Base-by-base conservation (phyloP, 2,329 filamentous ascomycete species). In the Chrysoporthe cubensis region DNA sequence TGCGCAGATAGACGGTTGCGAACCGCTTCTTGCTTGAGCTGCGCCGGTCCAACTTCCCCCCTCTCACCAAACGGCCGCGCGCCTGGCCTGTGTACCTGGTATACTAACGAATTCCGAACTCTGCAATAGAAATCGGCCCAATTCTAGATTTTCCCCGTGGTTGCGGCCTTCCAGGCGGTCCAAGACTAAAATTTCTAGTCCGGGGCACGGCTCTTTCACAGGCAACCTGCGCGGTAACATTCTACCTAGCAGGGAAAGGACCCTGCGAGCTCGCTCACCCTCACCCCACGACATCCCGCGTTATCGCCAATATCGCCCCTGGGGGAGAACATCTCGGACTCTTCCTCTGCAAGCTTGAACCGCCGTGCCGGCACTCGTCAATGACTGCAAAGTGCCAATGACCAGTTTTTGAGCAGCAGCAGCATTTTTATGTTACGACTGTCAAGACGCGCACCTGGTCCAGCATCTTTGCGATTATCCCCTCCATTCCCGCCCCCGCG, bases 401-500 rank as follows among this genome's bases (percentile, higher is more conserved):
- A 60, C 26, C 37, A 54, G 32, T 65, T 52, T 44, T 58, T 62
- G 65, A 66, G 48, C 26, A 42, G 37, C 57, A 42, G 57, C 57
- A 60, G 46, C n/a, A 32, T 50, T 52, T 54, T 69, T 56, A 62
- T 43, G 42, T 46, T 48, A 69, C 68, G 65, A 68, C 46, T 59
- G 37, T 68, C 26, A 68, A 65, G 65, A 63, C 56, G 60, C 59
- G 42, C 40, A 54, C 42, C 26, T 21, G 32, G 1, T 43, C 62
- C 58, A 50, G 18, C 52, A 46, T 37, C 43, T 63, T 59, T 61
- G 40, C 58, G 54, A 32, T 37, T 44, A 34, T 16, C 42, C n/a
- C 34, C 56, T 58, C 42, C 37, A 11, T 26, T 26, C n/a, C 40
- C n/a, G 18, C 11, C 18, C 57, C 43, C 60, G 40, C 57, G 40